phyloP scores from a whole-genome alignment of 495 filamentous ascomycete species.

The Copromyces sp. region DNA sequence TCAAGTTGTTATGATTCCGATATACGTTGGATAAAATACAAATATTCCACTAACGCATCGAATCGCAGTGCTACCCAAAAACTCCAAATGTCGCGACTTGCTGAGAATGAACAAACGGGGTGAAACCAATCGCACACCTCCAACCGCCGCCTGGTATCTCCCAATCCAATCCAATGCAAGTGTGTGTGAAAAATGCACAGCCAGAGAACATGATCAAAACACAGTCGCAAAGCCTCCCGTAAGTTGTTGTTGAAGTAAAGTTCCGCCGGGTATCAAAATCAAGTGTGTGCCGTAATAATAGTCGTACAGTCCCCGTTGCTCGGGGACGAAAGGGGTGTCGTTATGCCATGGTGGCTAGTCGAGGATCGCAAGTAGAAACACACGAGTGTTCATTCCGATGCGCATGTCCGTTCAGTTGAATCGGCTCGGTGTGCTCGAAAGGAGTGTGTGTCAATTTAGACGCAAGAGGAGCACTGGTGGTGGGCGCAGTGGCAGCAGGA shows the following conservation, averaged over 20 bases:
- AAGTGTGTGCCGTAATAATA: neutral
- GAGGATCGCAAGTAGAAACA: neutral
- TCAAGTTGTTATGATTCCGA: neutral
- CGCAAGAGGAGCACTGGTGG: conserved; percentile 31
- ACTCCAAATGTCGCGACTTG: neutral
- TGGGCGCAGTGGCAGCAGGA: conserved; percentile 35
- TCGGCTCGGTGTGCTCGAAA: neutral
- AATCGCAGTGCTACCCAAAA: neutral
- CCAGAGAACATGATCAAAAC: neutral
- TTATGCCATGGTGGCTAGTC: neutral
- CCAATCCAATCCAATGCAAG: neutral
- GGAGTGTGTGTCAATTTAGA: conserved; percentile 14
- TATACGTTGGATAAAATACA: neutral
- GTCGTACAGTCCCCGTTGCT: neutral
- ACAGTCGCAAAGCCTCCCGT: neutral
- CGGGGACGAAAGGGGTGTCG: neutral
- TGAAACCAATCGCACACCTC: neutral
- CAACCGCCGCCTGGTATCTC: neutral
- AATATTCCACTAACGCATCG: neutral
- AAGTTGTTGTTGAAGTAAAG: neutral
- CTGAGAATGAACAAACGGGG: neutral
- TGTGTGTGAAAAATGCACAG: neutral
- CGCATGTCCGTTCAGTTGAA: neutral
- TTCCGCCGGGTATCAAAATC: neutral
- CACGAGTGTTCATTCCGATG: neutral